Base-by-base conservation (phyloP, 2,329 filamentous ascomycete species). In the Cadophora luteo-olivacea region DNA sequence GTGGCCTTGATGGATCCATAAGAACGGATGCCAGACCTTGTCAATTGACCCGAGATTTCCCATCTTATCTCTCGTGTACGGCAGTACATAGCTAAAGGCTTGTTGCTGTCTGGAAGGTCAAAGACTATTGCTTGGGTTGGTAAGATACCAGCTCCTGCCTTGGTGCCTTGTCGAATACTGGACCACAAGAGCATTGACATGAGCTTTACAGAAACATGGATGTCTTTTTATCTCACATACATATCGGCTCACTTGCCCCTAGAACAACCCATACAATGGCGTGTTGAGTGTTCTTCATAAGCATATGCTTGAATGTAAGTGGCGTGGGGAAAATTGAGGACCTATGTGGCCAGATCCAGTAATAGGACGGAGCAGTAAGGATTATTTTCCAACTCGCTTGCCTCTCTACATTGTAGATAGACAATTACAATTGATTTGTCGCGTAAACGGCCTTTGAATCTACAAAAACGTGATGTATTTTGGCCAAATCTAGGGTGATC, bases 181-280 rank as follows among this genome's bases (percentile, higher is more conserved):
- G 69, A 19, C 71, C 67, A 48, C 66, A 63, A 19, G 70, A 60
- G 69, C 69, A 66, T 70, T 72, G 22, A 68, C 22, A 55, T 69
- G 70, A 24, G 69, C 69, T 3, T 72, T 51, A 22, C 69, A 12
- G 68, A 55, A 32, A 73, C 57, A 61, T 72, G 71, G 55, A 72
- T 71, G 52, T 72, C 68, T 69, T 73, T 61, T 38, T 19, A 36
- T 19, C n/a, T 38, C 48, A 24, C 9, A 33, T 29, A 12, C 41
- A 52, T 22, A 4, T 22, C 1, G 32, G 3, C 54, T 85, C 67
- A 91, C 91, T 89, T 60, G 89, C 89, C 36, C 91, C 87, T 29
- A 79, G 80, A 78, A 82, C n/a, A 85, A 82, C 77, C 91, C n/a
- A 6, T 91, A 45, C 91, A 88, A 87, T 16, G 54, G 89, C 89